A percentile compares a stretch with the other conserved stretches of the same genome.
Conservation (phyloP, 257 asterid species). For the Solanum megistacrolobum region DNA sequence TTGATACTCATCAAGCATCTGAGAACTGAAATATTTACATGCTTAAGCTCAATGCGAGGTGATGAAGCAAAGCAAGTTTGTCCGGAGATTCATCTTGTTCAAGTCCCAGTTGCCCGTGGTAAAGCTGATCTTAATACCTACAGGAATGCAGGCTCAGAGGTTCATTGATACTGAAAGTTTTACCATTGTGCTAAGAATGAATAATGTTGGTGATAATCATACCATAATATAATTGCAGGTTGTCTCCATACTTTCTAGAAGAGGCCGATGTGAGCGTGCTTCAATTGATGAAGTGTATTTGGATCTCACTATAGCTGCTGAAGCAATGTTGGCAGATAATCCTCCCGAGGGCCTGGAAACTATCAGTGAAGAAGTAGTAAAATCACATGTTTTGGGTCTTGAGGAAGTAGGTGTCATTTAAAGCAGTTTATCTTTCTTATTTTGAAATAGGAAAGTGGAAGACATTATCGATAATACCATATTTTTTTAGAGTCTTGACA, state of each 20-base stretch:
- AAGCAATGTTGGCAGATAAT: slow-evolving; percentile 57
- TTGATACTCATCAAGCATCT: background rate
- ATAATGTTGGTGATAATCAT: slow-evolving; percentile 3
- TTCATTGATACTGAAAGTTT: slow-evolving; percentile 9
- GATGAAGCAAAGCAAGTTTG: slow-evolving; percentile 83
- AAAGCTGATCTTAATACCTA: slow-evolving; percentile 83
- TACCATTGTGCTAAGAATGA: background rate
- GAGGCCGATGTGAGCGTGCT: slow-evolving; percentile 92
- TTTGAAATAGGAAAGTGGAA: background rate
- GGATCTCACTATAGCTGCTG: slow-evolving; percentile 91
- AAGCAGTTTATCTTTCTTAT: background rate
- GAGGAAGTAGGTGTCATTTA: slow-evolving; percentile 30
- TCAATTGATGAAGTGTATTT: slow-evolving; percentile 97
- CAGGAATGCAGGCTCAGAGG: slow-evolving; percentile 95
- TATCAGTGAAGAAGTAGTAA: slow-evolving; percentile 60
- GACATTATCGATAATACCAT: background rate
- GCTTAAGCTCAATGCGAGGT: slow-evolving; percentile 83
- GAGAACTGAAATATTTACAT: background rate
- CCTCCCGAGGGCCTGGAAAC: slow-evolving; percentile 43
- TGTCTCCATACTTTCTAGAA: slow-evolving; percentile 72
- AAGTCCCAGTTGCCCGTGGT: slow-evolving; percentile 94
- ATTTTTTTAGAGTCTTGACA: background rate
- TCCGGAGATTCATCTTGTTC: slow-evolving; percentile 87
- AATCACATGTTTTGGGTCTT: slow-evolving; percentile 83
- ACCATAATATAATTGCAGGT: slow-evolving; percentile 38